Evolutionary conservation across 2,329 filamentous ascomycete genomes (phyloP).

Genomic region (Claviceps arundinis): DNA sequence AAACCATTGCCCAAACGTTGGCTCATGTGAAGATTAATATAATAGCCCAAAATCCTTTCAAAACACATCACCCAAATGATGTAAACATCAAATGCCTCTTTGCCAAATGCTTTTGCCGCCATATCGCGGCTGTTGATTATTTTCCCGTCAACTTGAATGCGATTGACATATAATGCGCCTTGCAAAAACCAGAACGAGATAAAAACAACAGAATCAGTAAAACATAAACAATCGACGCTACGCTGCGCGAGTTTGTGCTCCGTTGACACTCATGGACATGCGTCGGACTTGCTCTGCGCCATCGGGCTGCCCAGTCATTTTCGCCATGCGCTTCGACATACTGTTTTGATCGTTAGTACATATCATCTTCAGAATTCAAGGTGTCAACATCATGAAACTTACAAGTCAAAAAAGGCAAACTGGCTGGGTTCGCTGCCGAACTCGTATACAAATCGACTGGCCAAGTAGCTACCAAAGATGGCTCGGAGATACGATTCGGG

Average conservation of each 20-base stretch:
- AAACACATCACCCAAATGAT: no score
- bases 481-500: conserved; percentile 84
- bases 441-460: conserved; percentile 91
- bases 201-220: background rate
- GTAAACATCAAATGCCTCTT: background rate
- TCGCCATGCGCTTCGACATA: conserved; percentile 52
- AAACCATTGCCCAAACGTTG: no score
- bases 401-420: conserved; percentile 98
- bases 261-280: conserved; percentile 12
- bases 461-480: conserved; percentile 93
- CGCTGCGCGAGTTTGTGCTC: background rate
- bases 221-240: background rate
- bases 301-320: conserved; percentile 19
- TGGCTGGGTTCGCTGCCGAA: conserved; percentile 87
- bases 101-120: background rate
- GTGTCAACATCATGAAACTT: conserved; percentile 29
- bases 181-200: background rate
- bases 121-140: background rate
- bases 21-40: no score
- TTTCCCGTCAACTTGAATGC: background rate
- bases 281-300: conserved; percentile 16
- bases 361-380: background rate
- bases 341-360: conserved; percentile 20
- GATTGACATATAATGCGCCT: background rate
- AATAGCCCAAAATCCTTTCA: no score